A percentile compares a stretch with the other conserved stretches of the same genome.
Evolutionary conservation across 257 asterid species (phyloP).

Genomic region (Euphrasia confusa): DNA sequence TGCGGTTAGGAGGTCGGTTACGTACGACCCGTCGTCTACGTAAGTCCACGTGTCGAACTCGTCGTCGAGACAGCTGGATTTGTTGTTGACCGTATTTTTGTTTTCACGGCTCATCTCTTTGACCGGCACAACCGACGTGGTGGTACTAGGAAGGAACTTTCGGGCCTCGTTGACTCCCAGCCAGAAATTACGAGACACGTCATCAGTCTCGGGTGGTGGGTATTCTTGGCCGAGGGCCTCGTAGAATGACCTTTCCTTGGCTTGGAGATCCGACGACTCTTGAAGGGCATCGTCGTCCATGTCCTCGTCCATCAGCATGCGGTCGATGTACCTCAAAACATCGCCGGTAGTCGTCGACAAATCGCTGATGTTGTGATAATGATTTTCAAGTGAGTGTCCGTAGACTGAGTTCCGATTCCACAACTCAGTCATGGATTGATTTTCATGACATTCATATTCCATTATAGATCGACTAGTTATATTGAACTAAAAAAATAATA

Average conservation of each 20-base stretch:
- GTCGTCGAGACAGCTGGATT: conserved; percentile 8
- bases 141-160: too few species aligned
- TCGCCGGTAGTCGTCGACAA: not conserved
- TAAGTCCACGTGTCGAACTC: conserved; percentile 44
- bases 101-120: too few species aligned
- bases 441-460: too few species aligned
- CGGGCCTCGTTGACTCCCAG: too few species aligned
- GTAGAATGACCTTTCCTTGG: conserved; percentile 61
- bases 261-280: conserved; percentile 61
- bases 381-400: too few species aligned
- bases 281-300: conserved; percentile 7
- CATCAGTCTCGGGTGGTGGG: conserved; percentile 25
- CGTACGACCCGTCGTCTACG: conserved; percentile 38
- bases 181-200: too few species aligned
- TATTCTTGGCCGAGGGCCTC: conserved; percentile 53
- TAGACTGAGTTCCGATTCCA: too few species aligned
- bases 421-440: too few species aligned
- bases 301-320: not conserved
- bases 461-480: too few species aligned
- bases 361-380: not conserved
- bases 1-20: conserved; percentile 32
- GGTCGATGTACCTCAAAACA: not conserved
- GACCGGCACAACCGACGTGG: too few species aligned
- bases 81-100: too few species aligned
- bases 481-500: too few species aligned